Conservation (phyloP, 2,329 filamentous ascomycete genomes). For the Hawksworthiomyces lignivorus region DNA sequence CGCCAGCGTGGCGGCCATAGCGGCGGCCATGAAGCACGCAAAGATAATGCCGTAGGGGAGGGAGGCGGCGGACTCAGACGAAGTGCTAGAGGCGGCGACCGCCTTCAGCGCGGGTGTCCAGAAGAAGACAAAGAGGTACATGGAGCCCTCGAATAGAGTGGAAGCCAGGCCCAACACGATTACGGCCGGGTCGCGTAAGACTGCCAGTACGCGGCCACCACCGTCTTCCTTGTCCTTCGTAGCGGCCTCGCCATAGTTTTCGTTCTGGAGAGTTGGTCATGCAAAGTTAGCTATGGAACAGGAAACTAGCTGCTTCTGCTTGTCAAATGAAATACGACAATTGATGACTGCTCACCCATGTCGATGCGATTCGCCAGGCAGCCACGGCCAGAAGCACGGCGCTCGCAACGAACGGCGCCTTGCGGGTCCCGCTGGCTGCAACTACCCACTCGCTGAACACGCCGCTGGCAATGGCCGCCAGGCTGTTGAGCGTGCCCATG, state of each 20-base stretch:
- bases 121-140: constrained; percentile 53
- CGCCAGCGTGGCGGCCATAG: constrained; percentile 49
- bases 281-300: too few species aligned
- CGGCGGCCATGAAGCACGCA: constrained; percentile 46
- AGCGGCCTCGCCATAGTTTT: constrained; percentile 38
- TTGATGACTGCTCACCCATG: constrained; percentile 35
- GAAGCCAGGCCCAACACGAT: constrained; percentile 42
- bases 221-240: constrained; percentile 13
- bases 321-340: not conserved
- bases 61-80: constrained; percentile 10
- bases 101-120: constrained; percentile 45
- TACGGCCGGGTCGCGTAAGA: constrained; percentile 35
- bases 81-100: constrained; percentile 17
- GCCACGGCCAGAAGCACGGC: constrained; percentile 33
- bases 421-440: constrained; percentile 35
- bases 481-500: constrained; percentile 44
- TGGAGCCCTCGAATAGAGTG: constrained; percentile 50
- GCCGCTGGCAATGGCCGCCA: constrained; percentile 47
- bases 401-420: constrained; percentile 38
- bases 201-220: constrained; percentile 4
- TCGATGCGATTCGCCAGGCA: constrained; percentile 34
- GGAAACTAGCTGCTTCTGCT: too few species aligned
- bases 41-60: constrained; percentile 40
- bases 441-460: constrained; percentile 46
- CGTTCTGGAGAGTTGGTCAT: too few species aligned